These are phyloP conservation scores for Singerocomus inundabilis DNA, from an alignment of 1,284 basidiomycete species.

Conservation along the genomic window DNA sequence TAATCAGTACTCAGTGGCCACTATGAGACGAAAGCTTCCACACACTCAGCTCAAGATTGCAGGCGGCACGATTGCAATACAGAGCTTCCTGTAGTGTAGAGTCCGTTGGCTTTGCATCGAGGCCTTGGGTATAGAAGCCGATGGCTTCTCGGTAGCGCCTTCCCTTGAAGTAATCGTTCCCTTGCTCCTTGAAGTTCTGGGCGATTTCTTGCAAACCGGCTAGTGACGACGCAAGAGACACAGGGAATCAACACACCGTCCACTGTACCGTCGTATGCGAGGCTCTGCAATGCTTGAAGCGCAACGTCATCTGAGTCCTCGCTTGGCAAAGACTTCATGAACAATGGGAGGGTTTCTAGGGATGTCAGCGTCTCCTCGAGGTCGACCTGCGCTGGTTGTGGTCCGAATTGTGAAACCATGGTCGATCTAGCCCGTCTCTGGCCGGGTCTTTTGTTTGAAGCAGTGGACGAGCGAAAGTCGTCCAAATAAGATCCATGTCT, in stretches of 20 bases:
- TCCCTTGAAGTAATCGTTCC: conserved; percentile 90
- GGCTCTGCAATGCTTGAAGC: conserved; percentile 81
- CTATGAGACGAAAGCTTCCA: conserved; percentile 1
- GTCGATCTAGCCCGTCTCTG: neutral
- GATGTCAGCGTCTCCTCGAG: conserved; percentile 47
- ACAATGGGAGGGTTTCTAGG: conserved; percentile 73
- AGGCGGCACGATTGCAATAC: conserved; percentile 88
- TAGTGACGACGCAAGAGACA: conserved; percentile 1
- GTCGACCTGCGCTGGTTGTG: conserved; percentile 40
- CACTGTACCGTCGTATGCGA: conserved; percentile 87
- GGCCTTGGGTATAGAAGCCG: conserved; percentile 87
- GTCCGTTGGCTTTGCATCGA: conserved; percentile 81
- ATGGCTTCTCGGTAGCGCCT: conserved; percentile 86
- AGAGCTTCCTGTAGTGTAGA: conserved; percentile 63
- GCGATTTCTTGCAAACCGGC: conserved; percentile 68
- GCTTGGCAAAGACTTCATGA: conserved; percentile 87
- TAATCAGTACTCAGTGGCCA: conserved; percentile 5
- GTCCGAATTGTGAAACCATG: conserved; percentile 28
- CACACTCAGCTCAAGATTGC: conserved; percentile 83
- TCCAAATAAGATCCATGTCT: conserved; percentile 20
- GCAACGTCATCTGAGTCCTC: conserved; percentile 63
- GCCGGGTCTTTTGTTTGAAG: neutral
- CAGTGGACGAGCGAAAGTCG: neutral
- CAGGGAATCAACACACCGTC: conserved; percentile 69
- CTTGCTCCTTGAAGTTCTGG: conserved; percentile 91